phyloP scores from a whole-genome alignment of 768 basidiomycete genomes.

The Rhizopogon vulgaris region DNA sequence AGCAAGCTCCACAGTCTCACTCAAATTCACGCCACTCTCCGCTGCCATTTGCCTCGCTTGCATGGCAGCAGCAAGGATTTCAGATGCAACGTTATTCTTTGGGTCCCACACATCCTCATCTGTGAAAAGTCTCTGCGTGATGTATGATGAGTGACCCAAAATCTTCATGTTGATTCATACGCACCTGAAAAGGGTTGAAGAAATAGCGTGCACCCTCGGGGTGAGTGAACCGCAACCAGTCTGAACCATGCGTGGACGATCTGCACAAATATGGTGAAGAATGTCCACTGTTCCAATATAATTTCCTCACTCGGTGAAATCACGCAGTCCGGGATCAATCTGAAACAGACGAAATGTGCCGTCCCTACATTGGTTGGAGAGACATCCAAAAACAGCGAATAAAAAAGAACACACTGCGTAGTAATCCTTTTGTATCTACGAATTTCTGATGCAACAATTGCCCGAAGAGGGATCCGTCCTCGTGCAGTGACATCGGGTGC shows the following conservation, averaged over 20 bases:
- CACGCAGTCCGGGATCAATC: neutral
- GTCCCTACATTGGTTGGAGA: neutral
- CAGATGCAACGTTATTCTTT: neutral
- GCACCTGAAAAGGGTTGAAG: conserved; percentile 35
- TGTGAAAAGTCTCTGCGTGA: conserved; percentile 37
- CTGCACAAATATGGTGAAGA: neutral
- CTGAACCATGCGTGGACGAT: neutral
- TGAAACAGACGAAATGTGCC: neutral
- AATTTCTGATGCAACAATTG: neutral
- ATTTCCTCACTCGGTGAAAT: neutral
- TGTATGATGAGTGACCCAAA: neutral
- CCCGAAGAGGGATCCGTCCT: neutral
- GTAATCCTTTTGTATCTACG: neutral
- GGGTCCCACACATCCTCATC: conserved; percentile 1
- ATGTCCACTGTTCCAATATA: neutral
- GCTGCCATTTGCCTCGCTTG: neutral
- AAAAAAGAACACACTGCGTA: neutral
- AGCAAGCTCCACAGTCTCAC: neutral
- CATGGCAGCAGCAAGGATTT: neutral
- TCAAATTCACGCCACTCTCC: neutral
- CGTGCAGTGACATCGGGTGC: neutral
- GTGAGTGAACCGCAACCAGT: conserved; percentile 24
- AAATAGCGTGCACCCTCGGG: conserved; percentile 56
- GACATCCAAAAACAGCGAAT: neutral
- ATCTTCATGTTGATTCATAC: neutral